These are phyloP conservation scores for Raffaelea albimanens DNA, from an alignment of 2,329 filamentous ascomycete species.

Conservation along the genomic window DNA sequence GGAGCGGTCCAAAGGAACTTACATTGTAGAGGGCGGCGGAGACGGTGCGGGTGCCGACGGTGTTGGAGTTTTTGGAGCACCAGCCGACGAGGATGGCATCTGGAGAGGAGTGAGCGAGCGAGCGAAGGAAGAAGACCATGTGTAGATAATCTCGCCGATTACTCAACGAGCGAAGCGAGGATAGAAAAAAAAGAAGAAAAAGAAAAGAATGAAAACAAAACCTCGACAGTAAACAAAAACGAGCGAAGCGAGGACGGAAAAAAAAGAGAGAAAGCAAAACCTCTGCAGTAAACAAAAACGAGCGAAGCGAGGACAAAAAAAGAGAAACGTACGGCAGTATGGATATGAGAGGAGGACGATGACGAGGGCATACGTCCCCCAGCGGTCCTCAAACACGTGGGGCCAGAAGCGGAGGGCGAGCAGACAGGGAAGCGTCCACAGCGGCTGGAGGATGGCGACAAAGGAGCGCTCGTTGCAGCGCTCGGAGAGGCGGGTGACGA, in stretches of 20 bases:
- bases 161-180: conserved; percentile 13
- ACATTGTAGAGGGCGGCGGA: conserved; percentile 39
- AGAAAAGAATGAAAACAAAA: too few relatives aligned
- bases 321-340: conserved; percentile 36
- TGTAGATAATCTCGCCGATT: neutral
- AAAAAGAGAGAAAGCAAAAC: too few relatives aligned
- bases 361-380: conserved; percentile 41
- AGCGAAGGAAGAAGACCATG: too few relatives aligned
- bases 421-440: conserved; percentile 48
- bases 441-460: conserved; percentile 31
- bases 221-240: neutral
- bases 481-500: conserved; percentile 41
- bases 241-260: too few relatives aligned
- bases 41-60: conserved; percentile 49
- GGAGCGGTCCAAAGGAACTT: neutral
- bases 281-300: neutral
- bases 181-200: neutral
- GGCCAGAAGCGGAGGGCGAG: conserved; percentile 38
- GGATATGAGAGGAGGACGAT: conserved; percentile 42
- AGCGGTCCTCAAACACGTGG: conserved; percentile 29
- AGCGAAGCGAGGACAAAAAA: too few relatives aligned
- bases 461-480: conserved; percentile 38
- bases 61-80: conserved; percentile 48
- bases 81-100: conserved; percentile 45
- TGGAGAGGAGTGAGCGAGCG: too few relatives aligned